phyloP scores from a whole-genome alignment of 805 yeast species.

The Candida palmyrensis region DNA sequence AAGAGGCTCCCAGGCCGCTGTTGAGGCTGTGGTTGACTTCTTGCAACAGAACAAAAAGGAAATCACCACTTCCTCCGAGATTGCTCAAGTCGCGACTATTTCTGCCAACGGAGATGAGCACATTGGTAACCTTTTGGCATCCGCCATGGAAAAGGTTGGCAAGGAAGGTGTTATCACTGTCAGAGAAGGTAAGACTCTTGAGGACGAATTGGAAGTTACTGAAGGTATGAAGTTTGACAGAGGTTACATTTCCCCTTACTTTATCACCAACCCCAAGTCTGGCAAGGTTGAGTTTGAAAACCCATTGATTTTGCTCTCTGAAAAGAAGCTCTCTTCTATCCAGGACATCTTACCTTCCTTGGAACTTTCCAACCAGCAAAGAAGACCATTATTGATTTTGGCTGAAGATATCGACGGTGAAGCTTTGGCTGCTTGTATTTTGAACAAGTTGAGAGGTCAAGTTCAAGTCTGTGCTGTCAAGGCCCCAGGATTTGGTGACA shows the following conservation, averaged over 20 bases:
- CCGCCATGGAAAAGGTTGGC: conserved; percentile 98
- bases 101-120: conserved; percentile 95
- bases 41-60: conserved; percentile 84
- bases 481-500: conserved; percentile 99
- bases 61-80: conserved; percentile 89
- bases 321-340: conserved; percentile 87
- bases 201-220: conserved; percentile 90
- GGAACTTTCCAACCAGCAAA: conserved; percentile 85
- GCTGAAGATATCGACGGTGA: conserved; percentile 98
- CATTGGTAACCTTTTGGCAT: conserved; percentile 85
- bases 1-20: conserved; percentile 96
- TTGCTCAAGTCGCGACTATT: conserved; percentile 97
- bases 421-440: conserved; percentile 95
- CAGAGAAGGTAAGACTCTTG: conserved; percentile 94
- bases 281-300: conserved; percentile 95
- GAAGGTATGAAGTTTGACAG: conserved; percentile 99
- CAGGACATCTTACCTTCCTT: conserved; percentile 90
- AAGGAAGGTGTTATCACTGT: conserved; percentile 98
- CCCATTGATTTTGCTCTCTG: conserved; percentile 79
- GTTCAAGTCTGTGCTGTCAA: conserved; percentile 96
- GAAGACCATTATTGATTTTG: conserved; percentile 88
- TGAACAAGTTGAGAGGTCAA: conserved; percentile 97
- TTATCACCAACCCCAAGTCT: conserved; percentile 85
- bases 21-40: conserved; percentile 83
- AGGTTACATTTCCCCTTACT: conserved; percentile 95